Conservation (phyloP, 1,139 yeast genomes). For the Debaryomycetaceae sp. region DNA sequence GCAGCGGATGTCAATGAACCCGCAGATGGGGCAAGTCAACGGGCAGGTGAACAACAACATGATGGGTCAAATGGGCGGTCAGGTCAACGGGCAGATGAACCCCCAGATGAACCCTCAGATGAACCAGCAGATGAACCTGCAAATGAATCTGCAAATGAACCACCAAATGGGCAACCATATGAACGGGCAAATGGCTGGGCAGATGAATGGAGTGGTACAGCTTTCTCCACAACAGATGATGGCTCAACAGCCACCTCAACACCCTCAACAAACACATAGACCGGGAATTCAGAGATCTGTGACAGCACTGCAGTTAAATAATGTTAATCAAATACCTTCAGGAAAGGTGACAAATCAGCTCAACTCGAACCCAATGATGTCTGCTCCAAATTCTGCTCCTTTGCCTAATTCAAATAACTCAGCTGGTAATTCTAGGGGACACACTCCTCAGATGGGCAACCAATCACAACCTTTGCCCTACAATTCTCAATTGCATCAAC, state of each 20-base stretch:
- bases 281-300: conserved; percentile 22
- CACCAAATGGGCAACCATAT: background rate
- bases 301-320: conserved; percentile 14
- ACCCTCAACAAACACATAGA: conserved; percentile 10
- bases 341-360: conserved; percentile 5
- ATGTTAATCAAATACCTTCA: conserved; percentile 5
- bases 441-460: conserved; percentile 27
- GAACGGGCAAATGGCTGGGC: background rate
- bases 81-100: background rate
- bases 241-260: conserved; percentile 13
- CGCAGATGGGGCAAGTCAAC: background rate
- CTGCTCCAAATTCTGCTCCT: conserved; percentile 26
- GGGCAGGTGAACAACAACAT: background rate
- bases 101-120: background rate
- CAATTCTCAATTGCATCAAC: conserved; percentile 10
- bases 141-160: background rate
- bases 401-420: conserved; percentile 16
- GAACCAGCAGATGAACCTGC: background rate
- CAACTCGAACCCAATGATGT: conserved; percentile 10
- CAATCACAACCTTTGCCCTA: conserved; percentile 19
- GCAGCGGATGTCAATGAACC: conserved; percentile 3
- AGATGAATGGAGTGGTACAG: conserved; percentile 1
- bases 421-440: conserved; percentile 21
- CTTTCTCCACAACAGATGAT: conserved; percentile 2
- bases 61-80: background rate